Percentiles rank a stretch among this genome's conserved stretches.
phyloP scores from a whole-genome alignment of 352 stramenopile species.

The Phytophthora vignae region DNA sequence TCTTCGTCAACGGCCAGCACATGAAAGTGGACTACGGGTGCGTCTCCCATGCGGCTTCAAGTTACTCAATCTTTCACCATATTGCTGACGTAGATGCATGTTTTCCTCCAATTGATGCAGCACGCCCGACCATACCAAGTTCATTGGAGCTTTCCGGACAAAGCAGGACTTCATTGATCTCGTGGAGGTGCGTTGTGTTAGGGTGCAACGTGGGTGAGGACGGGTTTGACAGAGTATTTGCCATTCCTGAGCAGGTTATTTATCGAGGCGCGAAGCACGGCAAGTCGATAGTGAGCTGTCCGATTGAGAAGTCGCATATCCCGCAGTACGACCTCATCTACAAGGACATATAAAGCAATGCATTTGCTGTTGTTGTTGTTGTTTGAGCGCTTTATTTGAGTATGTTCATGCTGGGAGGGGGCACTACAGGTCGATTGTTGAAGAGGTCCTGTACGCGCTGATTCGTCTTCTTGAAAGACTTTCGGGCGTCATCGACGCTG shows the following conservation, averaged over 20 bases:
- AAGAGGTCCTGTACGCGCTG: conserved; percentile 70
- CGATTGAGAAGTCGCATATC: conserved; percentile 80
- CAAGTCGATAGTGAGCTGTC: conserved; percentile 84
- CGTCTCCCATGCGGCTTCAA: conserved; percentile 2
- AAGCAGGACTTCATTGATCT: conserved; percentile 89
- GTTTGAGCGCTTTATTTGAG: conserved; percentile 17
- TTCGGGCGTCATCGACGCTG: conserved; percentile 42
- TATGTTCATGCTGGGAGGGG: conserved; percentile 41
- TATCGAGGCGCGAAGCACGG: conserved; percentile 81
- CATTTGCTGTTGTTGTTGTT: neutral
- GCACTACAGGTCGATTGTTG: conserved; percentile 50
- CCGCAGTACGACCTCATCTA: conserved; percentile 87
- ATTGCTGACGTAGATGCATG: neutral
- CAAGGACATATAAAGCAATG: conserved; percentile 70
- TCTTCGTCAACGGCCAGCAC: conserved; percentile 90
- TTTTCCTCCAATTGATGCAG: conserved; percentile 29
- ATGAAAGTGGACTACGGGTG: conserved; percentile 92
- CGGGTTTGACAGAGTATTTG: neutral
- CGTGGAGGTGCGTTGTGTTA: conserved; percentile 63
- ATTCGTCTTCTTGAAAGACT: conserved; percentile 64
- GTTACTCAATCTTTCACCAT: neutral
- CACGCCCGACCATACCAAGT: conserved; percentile 89
- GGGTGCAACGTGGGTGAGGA: neutral
- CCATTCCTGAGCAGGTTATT: conserved; percentile 63
- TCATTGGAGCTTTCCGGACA: conserved; percentile 82